phyloP scores from a whole-genome alignment of 2,329 filamentous ascomycete genomes.

The Colletotrichum sp. region DNA sequence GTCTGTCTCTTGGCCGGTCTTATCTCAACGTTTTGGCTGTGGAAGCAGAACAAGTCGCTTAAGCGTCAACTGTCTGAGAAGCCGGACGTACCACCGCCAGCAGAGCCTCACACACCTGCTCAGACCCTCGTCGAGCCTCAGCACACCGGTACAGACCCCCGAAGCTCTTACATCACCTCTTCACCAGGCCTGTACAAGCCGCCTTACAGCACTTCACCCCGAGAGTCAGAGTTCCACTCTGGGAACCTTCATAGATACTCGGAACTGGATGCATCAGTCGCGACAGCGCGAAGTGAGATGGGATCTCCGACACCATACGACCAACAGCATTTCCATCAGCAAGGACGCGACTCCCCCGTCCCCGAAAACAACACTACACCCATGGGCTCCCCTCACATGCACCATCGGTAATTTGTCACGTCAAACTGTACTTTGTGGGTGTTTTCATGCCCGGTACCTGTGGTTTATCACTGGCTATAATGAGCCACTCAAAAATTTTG shows the following conservation, averaged over 20 bases:
- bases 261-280: slow-evolving; percentile 25
- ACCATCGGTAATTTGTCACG: background rate
- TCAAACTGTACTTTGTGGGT: background rate
- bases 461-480: background rate
- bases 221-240: slow-evolving; percentile 15
- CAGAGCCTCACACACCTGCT: background rate
- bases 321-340: background rate
- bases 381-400: background rate
- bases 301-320: slow-evolving; percentile 15
- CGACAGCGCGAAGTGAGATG: slow-evolving; percentile 16
- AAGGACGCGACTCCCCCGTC: background rate
- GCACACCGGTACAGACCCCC: background rate
- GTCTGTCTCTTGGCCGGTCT: slow-evolving; percentile 20
- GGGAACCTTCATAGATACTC: slow-evolving; percentile 22
- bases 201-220: background rate
- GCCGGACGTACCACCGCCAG: background rate
- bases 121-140: background rate
- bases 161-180: background rate
- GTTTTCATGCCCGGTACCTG: too few relatives aligned
- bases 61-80: slow-evolving; percentile 16
- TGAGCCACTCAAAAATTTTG: background rate
- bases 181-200: slow-evolving; percentile 8
- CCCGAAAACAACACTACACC: background rate
- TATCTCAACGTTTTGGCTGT: slow-evolving; percentile 23
- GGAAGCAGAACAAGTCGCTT: slow-evolving; percentile 24